These are phyloP conservation scores for Rhizophagus clarus DNA, from an alignment of 192 early-diverging fungal genomes.

Conservation along the genomic window DNA sequence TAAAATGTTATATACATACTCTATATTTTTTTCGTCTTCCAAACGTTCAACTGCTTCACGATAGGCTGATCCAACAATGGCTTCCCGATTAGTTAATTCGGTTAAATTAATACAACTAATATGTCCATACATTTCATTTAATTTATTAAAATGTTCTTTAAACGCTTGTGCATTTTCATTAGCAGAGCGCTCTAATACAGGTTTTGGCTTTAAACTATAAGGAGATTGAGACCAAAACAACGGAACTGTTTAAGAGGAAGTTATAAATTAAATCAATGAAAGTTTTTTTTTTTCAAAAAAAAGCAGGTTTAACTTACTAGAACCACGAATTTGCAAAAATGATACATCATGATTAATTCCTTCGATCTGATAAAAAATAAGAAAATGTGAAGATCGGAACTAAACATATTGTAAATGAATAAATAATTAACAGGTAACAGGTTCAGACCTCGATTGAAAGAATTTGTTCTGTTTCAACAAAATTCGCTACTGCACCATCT, in stretches of 20 bases:
- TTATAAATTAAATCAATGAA: background rate
- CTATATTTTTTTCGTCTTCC: constrained; percentile 46
- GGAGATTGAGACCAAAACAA: constrained; percentile 75
- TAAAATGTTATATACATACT: constrained; percentile 34
- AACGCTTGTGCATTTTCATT: constrained; percentile 58
- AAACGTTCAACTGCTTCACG: constrained; percentile 53
- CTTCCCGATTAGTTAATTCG: constrained; percentile 68
- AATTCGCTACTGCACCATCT: constrained; percentile 88
- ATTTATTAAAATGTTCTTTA: constrained; percentile 56
- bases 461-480: constrained; percentile 96
- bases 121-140: constrained; percentile 53
- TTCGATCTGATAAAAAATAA: background rate
- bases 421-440: background rate
- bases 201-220: constrained; percentile 68
- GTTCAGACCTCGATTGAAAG: constrained; percentile 56
- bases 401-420: background rate
- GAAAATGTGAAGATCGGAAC: background rate
- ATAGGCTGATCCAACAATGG: constrained; percentile 64
- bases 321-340: constrained; percentile 92
- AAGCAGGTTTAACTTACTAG: constrained; percentile 47
- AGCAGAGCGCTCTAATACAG: constrained; percentile 54
- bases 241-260: constrained; percentile 45
- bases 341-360: constrained; percentile 58
- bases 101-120: constrained; percentile 67
- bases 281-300: background rate